Base-by-base conservation (phyloP, 2,329 filamentous ascomycete species). In the Dactylellina haptotyla region DNA sequence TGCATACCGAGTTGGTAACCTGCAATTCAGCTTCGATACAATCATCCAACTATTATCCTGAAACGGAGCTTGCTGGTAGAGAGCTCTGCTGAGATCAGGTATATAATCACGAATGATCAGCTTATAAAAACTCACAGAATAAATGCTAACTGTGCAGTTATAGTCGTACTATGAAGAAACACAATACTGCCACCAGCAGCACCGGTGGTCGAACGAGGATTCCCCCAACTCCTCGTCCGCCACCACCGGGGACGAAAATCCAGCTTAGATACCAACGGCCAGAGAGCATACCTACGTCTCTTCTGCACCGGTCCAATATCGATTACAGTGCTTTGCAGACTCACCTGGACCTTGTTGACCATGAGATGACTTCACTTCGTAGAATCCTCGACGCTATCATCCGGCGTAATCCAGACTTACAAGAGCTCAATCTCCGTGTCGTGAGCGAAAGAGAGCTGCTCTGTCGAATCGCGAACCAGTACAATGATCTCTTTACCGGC, bases 401-500 rank as follows among this genome's bases (percentile, higher is more conserved):
- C 43, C 28, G 18, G 1, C 18, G 28, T 12, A 56, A 71, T 20
- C 57, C 48, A 3, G 66, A 71, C 20, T 54, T 71, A 12, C 14
- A 25, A n/a, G 5, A 41, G 2, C 30, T 71, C 18, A 71, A 71
- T 26, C 66, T 71, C 28, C 66, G 66, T 8, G 12, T 57, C 3
- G 46, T 32, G 9, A 71, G 50, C 16, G 66, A 71, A 5, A 46
- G 58, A 10, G 48, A 71, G 34, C 66, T 56, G 5, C 57, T 71
- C 12, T 71, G 66, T 16, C 28, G 50, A 6, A 58, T 58, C 9
- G 50, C 41, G 3, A 71, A 63, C 20, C 37, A 57, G 26, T 9
- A 63, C 12, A 50, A n/a, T 4, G 3, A n/a, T 5, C 48, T 46
- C 12, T 56, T 70, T n/a, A 25, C 25, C n/a, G 20, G 20, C 12